Evolutionary conservation across 768 basidiomycete species (phyloP).

Genomic region (Trametes meyenii): DNA sequence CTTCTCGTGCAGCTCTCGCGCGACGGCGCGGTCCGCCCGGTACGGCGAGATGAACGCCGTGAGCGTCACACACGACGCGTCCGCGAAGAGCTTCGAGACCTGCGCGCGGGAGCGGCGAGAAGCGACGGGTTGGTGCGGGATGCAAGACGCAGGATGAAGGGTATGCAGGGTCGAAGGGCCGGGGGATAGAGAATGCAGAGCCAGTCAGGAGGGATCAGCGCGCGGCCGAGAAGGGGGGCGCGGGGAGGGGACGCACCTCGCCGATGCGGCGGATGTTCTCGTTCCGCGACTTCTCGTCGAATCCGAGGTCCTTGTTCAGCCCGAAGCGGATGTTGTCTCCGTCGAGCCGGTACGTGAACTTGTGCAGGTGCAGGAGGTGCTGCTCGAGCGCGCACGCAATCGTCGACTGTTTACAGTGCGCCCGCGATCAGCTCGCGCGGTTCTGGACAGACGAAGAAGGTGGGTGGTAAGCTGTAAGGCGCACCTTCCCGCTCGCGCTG

Average conservation of each 20-base stretch:
- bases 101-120: slow-evolving; percentile 33
- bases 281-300: slow-evolving; percentile 87
- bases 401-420: slow-evolving; percentile 68
- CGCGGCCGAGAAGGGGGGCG: background rate
- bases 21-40: slow-evolving; percentile 78
- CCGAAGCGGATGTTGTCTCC: slow-evolving; percentile 97
- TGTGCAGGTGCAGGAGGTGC: slow-evolving; percentile 83
- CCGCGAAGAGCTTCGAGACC: slow-evolving; percentile 95
- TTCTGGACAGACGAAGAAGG: background rate
- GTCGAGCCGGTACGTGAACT: slow-evolving; percentile 90
- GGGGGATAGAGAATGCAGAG: background rate
- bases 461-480: slow-evolving; percentile 11
- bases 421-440: background rate
- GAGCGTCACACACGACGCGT: slow-evolving; percentile 81
- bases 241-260: slow-evolving; percentile 59
- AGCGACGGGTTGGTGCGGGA: no score
- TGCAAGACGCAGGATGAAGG: no score
- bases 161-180: slow-evolving; percentile 4
- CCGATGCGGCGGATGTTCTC: slow-evolving; percentile 97
- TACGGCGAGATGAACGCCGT: slow-evolving; percentile 99
- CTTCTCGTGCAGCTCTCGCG: slow-evolving; percentile 78
- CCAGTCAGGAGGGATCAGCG: background rate
- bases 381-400: slow-evolving; percentile 97
- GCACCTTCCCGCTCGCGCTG: slow-evolving; percentile 91
- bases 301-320: slow-evolving; percentile 94